Base-by-base conservation (phyloP, 805 yeast species). In the Metschnikowia lachancei region DNA sequence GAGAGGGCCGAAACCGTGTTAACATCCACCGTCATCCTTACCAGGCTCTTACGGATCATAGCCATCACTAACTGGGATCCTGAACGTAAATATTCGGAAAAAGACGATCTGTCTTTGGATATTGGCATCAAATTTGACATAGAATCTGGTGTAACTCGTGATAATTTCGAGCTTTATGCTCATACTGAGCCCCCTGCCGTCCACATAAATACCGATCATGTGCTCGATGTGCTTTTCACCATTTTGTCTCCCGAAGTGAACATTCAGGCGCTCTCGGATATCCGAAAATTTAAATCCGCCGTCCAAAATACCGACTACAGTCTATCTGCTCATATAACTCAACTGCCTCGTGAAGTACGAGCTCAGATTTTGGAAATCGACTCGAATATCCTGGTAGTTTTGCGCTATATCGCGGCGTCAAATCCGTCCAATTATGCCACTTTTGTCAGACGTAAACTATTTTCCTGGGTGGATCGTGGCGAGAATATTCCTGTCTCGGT, bases 371-470 rank as follows among this genome's bases (percentile, higher is more conserved):
- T 52, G 11, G 69, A 66, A 28, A 67, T 72, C 35, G 76, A 72
- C 53, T 42, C 46, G n/a, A 56, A 63, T 43, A 51, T 65, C 14
- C 67, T 64, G 49, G 46, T 61, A 12, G 57, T 66, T 17, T 52
- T 69, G 35, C 59, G 68, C 37, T 71, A 60, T 43, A 48, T 72
- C 11, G 70, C 75, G 0, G 60, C 68, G 1, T 60, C 76, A 3
- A 68, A 69, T 49, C 69, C 76, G 0, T 41, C 39, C 2, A 62
- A 62, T 4, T 71, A 67, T 49, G 63, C 57, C 43, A 47, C 50
- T 22, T 70, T 59, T 43, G 37, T 69, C 9, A 45, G 54, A 26
- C 37, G 48, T 1, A 64, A 62, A 29, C 39, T 71, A 4, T 64
- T 69, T 44, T 45, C 44, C 8, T 64, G 58, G 50, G 39, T 59